Evolutionary conservation across 192 early-diverging fungal species (phyloP), one percentile per base, ranked within the genome.

Genomic region (Umbelopsis vinacea): DNA sequence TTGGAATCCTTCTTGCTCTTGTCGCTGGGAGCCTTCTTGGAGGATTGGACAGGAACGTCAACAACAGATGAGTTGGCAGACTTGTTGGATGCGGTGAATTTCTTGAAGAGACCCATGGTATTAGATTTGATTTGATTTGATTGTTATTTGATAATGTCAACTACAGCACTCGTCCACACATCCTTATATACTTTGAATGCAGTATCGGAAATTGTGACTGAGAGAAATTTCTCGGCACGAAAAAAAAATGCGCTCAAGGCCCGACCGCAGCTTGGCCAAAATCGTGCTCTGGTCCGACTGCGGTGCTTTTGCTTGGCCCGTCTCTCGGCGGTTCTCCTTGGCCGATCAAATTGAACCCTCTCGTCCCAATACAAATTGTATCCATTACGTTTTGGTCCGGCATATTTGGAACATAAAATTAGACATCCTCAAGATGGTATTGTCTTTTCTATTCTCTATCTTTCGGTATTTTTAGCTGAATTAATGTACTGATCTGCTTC

Each of bases 51-150:
- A 63, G 57, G 57, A 37, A 63, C 57, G 11, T 63, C 57, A 63
- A 63, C 57, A n/a, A 63, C 57, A 6, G 57, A 63, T 26, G 24
- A 29, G 57, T 35, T 63, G 33, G 57, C 57, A 63, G 57, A 63
- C 33, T 63, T 63, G 33, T 26, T 63, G 19, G 57, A 63, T 9
- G 7, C 33, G 26, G 57, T 35, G 57, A 63, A n/a, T 0, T 37
- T 38, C 57, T 63, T 63, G 57, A 63, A 63, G 57, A 63, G 57
- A 63, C 57, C 57, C 57, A 63, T 63, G 15, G 17, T 63, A 12
- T 17, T 35, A 35, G 15, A 60, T 15, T 35, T 35, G 29, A 1
- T 26, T 60, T 63, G 57, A 12, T 63, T 29, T 63, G 57, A 37
- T 29, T 12, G 26, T 29, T 50, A 26, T 3, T 63, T 37, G 26